These are phyloP conservation scores for Comarum palustre DNA, from an alignment of 306 rosid species.

Conservation along the genomic window DNA sequence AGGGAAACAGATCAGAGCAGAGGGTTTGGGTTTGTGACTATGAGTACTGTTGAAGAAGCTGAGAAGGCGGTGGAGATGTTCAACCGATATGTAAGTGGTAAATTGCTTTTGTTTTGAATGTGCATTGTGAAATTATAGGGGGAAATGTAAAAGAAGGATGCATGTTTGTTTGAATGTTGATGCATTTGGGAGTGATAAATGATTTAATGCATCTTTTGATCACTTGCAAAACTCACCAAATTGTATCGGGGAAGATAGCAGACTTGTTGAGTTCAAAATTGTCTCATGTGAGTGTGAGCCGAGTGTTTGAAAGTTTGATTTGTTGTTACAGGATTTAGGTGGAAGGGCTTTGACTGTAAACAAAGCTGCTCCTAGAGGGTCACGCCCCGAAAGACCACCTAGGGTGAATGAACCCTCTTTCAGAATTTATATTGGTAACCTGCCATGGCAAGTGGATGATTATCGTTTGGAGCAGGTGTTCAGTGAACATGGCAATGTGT, in stretches of 20 bases:
- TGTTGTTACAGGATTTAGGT: slow-evolving; percentile 31
- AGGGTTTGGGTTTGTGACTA: slow-evolving; percentile 42
- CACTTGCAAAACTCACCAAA: neutral
- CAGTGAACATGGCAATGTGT: slow-evolving; percentile 77
- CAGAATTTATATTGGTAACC: slow-evolving; percentile 36
- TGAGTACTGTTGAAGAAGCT: slow-evolving; percentile 46
- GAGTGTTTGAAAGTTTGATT: slow-evolving; percentile 1
- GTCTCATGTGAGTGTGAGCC: neutral
- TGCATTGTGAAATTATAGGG: neutral
- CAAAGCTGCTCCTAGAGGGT: slow-evolving; percentile 47
- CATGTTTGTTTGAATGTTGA: slow-evolving; percentile 4
- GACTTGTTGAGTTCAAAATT: neutral
- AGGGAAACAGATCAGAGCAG: slow-evolving; percentile 45
- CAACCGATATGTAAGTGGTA: slow-evolving; percentile 37
- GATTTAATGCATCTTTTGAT: neutral
- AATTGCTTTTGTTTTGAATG: neutral
- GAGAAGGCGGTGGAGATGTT: slow-evolving; percentile 41
- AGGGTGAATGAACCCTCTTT: slow-evolving; percentile 27
- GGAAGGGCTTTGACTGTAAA: slow-evolving; percentile 43
- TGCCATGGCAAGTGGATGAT: slow-evolving; percentile 61
- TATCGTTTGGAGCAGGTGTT: slow-evolving; percentile 62
- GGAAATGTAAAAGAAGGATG: neutral
- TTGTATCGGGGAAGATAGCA: neutral
- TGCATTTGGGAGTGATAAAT: neutral
- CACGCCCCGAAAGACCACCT: slow-evolving; percentile 33